phyloP scores from a whole-genome alignment of 2,329 filamentous ascomycete species.

The Xylariaceae sp. region DNA sequence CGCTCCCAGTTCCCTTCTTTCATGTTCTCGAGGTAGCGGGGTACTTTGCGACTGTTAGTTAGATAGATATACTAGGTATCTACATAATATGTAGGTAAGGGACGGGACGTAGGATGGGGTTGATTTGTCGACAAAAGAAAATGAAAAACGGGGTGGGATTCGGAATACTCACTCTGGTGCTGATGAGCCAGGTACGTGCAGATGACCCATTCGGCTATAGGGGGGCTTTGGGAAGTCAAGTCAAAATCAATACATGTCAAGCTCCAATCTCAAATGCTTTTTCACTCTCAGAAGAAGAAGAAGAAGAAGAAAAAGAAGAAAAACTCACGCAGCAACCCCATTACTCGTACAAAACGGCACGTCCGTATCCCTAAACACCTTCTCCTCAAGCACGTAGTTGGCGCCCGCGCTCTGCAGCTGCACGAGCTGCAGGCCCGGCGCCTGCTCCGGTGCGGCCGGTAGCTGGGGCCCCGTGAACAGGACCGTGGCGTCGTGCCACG shows the following conservation, averaged over 20 bases:
- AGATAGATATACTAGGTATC: not conserved
- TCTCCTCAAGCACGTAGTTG: conserved; percentile 42
- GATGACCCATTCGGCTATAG: conserved; percentile 54
- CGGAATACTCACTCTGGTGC: conserved; percentile 37
- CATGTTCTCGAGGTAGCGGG: conserved; percentile 40
- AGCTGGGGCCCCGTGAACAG: conserved; percentile 39
- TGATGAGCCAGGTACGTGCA: conserved; percentile 45
- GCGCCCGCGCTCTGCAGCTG: conserved; percentile 51
- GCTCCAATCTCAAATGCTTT: too few relatives aligned
- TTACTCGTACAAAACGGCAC: conserved; percentile 50
- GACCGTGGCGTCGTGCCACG: conserved; percentile 45
- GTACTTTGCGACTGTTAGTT: conserved; percentile 30
- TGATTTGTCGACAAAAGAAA: not conserved
- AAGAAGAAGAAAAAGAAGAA: not conserved
- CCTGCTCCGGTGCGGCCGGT: conserved; percentile 36
- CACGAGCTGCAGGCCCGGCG: conserved; percentile 45
- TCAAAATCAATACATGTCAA: not conserved
- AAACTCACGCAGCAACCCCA: conserved; percentile 49
- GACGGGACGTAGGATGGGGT: too few relatives aligned
- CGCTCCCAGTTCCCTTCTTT: conserved; percentile 40
- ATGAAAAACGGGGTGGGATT: not conserved
- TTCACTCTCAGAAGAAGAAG: too few relatives aligned
- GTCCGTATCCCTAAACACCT: conserved; percentile 41
- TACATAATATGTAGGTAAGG: too few relatives aligned
- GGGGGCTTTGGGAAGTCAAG: conserved; percentile 37